Evolutionary conservation across 139 green algal species (phyloP), one percentile per base, ranked within the genome.

Genomic region (Ostreobium quekettii): DNA sequence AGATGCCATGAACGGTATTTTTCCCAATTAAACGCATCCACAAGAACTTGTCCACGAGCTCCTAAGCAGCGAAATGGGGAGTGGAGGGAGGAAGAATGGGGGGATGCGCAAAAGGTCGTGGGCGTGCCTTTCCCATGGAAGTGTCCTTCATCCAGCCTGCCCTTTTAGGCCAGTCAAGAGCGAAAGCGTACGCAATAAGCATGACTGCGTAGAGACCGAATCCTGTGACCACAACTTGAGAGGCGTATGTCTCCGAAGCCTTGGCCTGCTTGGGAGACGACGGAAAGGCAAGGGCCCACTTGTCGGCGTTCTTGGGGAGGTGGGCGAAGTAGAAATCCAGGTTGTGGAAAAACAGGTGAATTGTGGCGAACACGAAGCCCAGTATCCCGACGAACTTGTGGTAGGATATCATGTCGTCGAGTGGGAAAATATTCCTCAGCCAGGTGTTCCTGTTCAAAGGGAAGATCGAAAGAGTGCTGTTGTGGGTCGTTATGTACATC

Each of bases 391-490:
- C 29, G 33, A 70, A 39, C 63, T 70, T 70, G n/a, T 70, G 63
- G n/a, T 36, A 70, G 5, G 33, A 36, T 36, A 70, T 70, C 5
- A 31, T 31, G 36, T 70, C 63, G 36, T 70, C 63, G 29, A 70
- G 46, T 19, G 63, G 63, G 22, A 70, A 30, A 7, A 70, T 11
- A n/a, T 29, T 61, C 24, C 30, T 5, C 35, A 70, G 36, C 22
- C 38, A 70, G 6, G 63, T 53, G 26, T 70, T 66, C 24, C 59
- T 66, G 32, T n/a, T n/a, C n/a, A n/a, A n/a, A n/a, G n/a, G n/a
- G n/a, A n/a, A n/a, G n/a, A n/a, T n/a, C n/a, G n/a, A n/a, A n/a
- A n/a, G n/a, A n/a, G n/a, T n/a, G n/a, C n/a, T n/a, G n/a, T n/a
- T n/a, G n/a, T n/a, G n/a, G n/a, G n/a, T n/a, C n/a, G n/a, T n/a